phyloP scores from a whole-genome alignment of 768 basidiomycete species.

The Cyclocybe aegerita region DNA sequence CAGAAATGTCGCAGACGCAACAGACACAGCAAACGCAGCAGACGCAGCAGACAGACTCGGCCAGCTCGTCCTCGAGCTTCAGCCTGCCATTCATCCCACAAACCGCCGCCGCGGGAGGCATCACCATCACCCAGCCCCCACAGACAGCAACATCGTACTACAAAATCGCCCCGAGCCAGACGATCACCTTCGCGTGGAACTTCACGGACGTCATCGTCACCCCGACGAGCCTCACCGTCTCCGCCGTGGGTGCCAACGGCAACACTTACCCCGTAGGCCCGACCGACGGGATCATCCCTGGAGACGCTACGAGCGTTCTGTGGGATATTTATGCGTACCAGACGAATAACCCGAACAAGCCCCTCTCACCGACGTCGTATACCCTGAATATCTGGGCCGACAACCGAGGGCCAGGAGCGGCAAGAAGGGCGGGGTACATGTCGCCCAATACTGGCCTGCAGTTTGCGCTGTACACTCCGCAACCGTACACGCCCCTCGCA shows the following conservation, averaged over 20 bases:
- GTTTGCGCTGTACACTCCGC: constrained; percentile 86
- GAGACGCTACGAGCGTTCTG: constrained; percentile 65
- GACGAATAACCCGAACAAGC: constrained; percentile 54
- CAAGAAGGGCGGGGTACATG: constrained; percentile 61
- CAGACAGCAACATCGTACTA: constrained; percentile 81
- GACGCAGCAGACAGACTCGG: background rate
- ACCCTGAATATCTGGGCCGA: constrained; percentile 83
- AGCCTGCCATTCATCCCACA: constrained; percentile 21
- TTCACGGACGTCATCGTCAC: constrained; percentile 70
- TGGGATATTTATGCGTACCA: constrained; percentile 86
- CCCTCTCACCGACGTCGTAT: constrained; percentile 75
- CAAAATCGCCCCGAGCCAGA: constrained; percentile 75
- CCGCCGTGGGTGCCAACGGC: constrained; percentile 81
- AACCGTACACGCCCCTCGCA: constrained; percentile 63
- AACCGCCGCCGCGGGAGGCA: constrained; percentile 51
- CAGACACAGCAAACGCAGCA: too few species aligned
- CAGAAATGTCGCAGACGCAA: too few species aligned
- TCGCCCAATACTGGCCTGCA: constrained; percentile 65
- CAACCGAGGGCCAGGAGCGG: constrained; percentile 58
- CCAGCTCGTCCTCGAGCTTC: constrained; percentile 8
- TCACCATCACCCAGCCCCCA: constrained; percentile 79
- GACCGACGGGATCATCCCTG: constrained; percentile 67
- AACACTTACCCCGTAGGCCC: constrained; percentile 90
- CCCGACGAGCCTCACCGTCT: constrained; percentile 76
- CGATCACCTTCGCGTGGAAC: constrained; percentile 92